Evolutionary conservation across 805 yeast genomes (phyloP), one percentile per base, ranked within the genome.

Genomic region (Saturnispora serradocipensis): DNA sequence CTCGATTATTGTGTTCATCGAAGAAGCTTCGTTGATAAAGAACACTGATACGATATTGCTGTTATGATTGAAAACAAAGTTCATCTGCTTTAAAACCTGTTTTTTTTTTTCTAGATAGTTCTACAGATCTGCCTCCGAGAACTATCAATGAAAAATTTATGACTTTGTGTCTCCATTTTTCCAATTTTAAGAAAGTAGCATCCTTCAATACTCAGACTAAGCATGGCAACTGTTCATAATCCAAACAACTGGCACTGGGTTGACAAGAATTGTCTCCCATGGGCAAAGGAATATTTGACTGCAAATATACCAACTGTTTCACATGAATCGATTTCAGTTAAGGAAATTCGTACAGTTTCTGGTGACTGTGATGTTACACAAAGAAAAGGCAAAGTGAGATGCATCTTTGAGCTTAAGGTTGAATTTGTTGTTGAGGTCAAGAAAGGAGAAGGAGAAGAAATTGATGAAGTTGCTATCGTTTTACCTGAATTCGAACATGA

Each of bases 241-340:
- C 98, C 98, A 34, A 91, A 93, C 69, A 91, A 91, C 73, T 91
- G 99, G 99, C 99, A 91, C 75, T 91, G 99, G 99, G 96, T 91
- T 56, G 97, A 91, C 70, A 91, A 90, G 70, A 91, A 91, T 74
- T 91, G 98, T 71, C 76, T 93, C 50, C 81, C 79, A 54, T 91
- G 99, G 99, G 78, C 97, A 24, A 82, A 80, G 58, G 72, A 76
- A 35, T 93, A 91, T 65, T 84, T 91, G 64, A 68, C 71, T 27
- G 76, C 80, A 43, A 77, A 80, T 43, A 70, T 88, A 52, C 69
- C 72, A 5, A 82, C 82, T 0, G 56, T 82, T 38, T 53, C 67
- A 3, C 77, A 61, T 7, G 49, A 56, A 2, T 61, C 68, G 5
- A 73, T 62, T 20, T 72, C 69, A 13, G 67, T 79, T 10, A 52